Evolutionary conservation across 176 grass and related monocot genomes (phyloP), one percentile per base, ranked within the genome.

Genomic region (Ampelocalamus luodianensis): DNA sequence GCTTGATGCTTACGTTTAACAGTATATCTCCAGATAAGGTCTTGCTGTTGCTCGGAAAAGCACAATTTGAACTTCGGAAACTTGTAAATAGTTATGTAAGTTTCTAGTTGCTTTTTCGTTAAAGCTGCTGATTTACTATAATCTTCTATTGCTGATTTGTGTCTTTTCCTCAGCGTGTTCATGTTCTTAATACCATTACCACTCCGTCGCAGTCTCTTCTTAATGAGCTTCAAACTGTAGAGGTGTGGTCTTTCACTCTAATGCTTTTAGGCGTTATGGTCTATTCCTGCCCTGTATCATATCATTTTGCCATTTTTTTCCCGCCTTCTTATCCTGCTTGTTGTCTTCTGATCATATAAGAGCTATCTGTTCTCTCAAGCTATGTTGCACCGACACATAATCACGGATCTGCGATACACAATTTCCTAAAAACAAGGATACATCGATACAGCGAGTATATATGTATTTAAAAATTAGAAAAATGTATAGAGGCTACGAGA

Each of bases 21-120:
- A 74, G 48, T 83, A 69, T 86, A 50, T 67, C 65, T 86, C 37
- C 86, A 99, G 96, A 93, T 81, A 88, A 91, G 71, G 96, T 96
- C 83, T 76, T 99, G 78, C 86, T 93, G 86, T 88, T 96, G 91
- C 90, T 99, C 22, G 96, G 96, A 53, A 96, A 96, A 81, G 79
- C 83, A 45, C 96, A 99, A 58, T 96, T 99, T 92, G 88, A 99
- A 85, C 96, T 99, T 86, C 93, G 88, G 82, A 99, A 96, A 78
- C 91, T 94, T 94, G 83, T 99, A 50, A 84, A 99, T 92, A 92
- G 91, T 83, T 99, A 99, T 92, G 96, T 99, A 89, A 92, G 96
- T 96, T 93, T 60, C 62, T 56, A 77, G n/a, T 75, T 90, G 3
- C 51, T 86, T 65, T 63, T 61, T 67, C 81, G 13, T 73, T 54